These are phyloP conservation scores for Puccinellia tenuiflora DNA, from an alignment of 176 grass and related monocot species.

Conservation along the genomic window DNA sequence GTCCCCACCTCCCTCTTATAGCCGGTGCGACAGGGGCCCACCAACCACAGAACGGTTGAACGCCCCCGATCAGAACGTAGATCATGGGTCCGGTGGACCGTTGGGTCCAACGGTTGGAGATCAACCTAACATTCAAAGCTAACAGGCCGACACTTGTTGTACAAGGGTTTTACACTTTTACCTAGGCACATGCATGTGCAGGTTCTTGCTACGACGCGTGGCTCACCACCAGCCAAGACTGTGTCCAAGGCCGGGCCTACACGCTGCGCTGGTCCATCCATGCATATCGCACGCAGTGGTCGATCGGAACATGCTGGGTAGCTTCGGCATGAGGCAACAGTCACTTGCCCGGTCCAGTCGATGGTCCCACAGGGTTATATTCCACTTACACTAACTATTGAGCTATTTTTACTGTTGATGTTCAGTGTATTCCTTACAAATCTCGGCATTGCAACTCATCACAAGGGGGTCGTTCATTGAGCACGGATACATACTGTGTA, in stretches of 20 bases:
- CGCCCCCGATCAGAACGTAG: too few species aligned
- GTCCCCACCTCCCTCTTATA: too few species aligned
- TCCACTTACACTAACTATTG: neutral
- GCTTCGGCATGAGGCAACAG: constrained; percentile 9
- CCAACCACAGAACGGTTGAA: too few species aligned
- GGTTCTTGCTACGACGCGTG: too few species aligned
- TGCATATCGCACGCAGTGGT: neutral
- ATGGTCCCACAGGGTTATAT: neutral
- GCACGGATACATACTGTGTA: neutral
- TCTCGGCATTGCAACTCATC: neutral
- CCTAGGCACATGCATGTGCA: too few species aligned
- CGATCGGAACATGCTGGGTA: neutral
- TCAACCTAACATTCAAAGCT: too few species aligned
- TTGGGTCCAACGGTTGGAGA: too few species aligned
- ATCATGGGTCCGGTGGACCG: too few species aligned
- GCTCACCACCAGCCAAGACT: neutral
- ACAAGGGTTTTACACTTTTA: too few species aligned
- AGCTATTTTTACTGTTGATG: neutral
- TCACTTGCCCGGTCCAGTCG: neutral
- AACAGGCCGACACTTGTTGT: neutral
- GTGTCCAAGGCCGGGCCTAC: too few species aligned
- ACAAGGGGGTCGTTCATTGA: neutral
- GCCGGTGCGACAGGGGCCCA: too few species aligned
- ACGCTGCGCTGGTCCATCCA: too few species aligned
- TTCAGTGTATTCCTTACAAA: neutral